phyloP scores from a whole-genome alignment of 129 eudicot species.

The Flaveria trinervia region DNA sequence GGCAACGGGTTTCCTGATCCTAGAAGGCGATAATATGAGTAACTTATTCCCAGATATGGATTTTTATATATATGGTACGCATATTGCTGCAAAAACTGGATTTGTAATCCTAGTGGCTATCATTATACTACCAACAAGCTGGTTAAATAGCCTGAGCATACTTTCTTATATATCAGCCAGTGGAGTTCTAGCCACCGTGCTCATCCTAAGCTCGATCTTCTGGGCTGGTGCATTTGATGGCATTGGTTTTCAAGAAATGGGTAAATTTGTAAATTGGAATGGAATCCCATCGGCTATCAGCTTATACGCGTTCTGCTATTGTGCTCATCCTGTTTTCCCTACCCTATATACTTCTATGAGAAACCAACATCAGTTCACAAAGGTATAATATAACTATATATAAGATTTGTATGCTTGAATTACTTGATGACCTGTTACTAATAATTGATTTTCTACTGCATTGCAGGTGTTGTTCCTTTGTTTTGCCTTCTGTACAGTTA shows the following conservation, averaged over 20 bases:
- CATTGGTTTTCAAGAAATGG: slow-evolving; percentile 65
- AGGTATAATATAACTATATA: slow-evolving; percentile 40
- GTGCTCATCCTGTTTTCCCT: slow-evolving; percentile 96
- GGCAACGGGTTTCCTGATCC: slow-evolving; percentile 82
- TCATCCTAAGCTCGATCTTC: slow-evolving; percentile 62
- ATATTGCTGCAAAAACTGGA: slow-evolving; percentile 49
- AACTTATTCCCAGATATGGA: slow-evolving; percentile 54
- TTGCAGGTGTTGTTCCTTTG: slow-evolving; percentile 77
- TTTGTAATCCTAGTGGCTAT: slow-evolving; percentile 61
- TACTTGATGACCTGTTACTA: background rate
- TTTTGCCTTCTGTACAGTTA: slow-evolving; percentile 59
- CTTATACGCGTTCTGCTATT: slow-evolving; percentile 82
- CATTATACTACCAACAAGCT: slow-evolving; percentile 65
- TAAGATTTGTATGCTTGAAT: background rate
- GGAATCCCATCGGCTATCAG: slow-evolving; percentile 76
- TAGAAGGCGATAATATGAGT: slow-evolving; percentile 78
- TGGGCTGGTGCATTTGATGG: slow-evolving; percentile 84
- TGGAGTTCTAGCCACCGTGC: slow-evolving; percentile 71
- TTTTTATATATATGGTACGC: slow-evolving; percentile 40
- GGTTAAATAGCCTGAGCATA: slow-evolving; percentile 62
- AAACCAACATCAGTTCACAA: slow-evolving; percentile 59
- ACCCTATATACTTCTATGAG: slow-evolving; percentile 81
- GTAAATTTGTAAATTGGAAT: slow-evolving; percentile 44
- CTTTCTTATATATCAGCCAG: slow-evolving; percentile 79
- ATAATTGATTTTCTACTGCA: slow-evolving; percentile 3